These are phyloP conservation scores for Malassezia cuniculi DNA, from an alignment of 1,284 basidiomycete genomes.

Conservation along the genomic window DNA sequence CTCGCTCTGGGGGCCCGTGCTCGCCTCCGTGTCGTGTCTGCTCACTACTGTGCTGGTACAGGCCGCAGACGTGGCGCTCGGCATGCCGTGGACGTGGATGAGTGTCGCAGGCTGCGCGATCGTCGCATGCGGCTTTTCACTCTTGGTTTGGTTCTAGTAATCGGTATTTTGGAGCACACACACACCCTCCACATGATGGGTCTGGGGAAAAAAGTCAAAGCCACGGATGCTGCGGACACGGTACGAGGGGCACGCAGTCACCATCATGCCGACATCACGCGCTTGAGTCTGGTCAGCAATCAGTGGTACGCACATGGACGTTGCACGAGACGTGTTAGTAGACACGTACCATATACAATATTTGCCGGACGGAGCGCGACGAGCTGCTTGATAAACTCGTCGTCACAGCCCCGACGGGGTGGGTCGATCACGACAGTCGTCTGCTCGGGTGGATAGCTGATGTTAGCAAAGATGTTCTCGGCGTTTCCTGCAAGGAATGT, in stretches of 20 bases:
- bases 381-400: constrained; percentile 41
- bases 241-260: constrained; percentile 24
- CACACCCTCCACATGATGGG: constrained; percentile 43
- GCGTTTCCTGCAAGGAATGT: constrained; percentile 52
- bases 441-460: constrained; percentile 55
- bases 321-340: constrained; percentile 55
- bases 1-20: constrained; percentile 40
- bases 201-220: constrained; percentile 44
- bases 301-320: constrained; percentile 46
- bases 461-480: constrained; percentile 50
- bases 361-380: constrained; percentile 28
- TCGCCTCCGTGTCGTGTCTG: constrained; percentile 39
- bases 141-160: neutral
- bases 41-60: constrained; percentile 40
- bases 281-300: constrained; percentile 47
- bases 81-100: constrained; percentile 26
- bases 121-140: constrained; percentile 31
- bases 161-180: constrained; percentile 22
- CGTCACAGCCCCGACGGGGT: constrained; percentile 14
- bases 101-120: constrained; percentile 30
- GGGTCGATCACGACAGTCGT: constrained; percentile 51
- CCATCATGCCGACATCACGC: constrained; percentile 42
- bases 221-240: constrained; percentile 35
- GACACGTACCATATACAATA: constrained; percentile 27
- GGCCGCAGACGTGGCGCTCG: constrained; percentile 25